phyloP scores from a whole-genome alignment of 495 filamentous ascomycete species.

The Ramalina intermedia region DNA sequence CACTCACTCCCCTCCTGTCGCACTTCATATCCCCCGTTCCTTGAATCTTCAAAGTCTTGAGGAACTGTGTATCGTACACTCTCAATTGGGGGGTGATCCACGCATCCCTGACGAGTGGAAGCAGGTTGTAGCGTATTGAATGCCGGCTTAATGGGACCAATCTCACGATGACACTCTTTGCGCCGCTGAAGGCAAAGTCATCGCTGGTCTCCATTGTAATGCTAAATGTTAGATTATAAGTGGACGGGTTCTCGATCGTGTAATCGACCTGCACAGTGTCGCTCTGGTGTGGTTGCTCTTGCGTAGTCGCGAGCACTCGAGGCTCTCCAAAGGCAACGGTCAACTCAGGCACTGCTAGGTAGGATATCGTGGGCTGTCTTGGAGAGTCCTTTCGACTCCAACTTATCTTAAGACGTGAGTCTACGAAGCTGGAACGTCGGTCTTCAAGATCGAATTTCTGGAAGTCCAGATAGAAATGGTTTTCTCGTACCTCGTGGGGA shows the following conservation, averaged over 20 bases:
- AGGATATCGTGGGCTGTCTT: conserved; percentile 38
- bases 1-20: conserved; percentile 56
- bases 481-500: conserved; percentile 51
- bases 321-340: conserved; percentile 71
- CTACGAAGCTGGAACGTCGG: conserved; percentile 51
- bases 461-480: conserved; percentile 54
- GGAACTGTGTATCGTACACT: conserved; percentile 78
- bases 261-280: conserved; percentile 43
- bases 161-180: conserved; percentile 63
- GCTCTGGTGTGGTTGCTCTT: conserved; percentile 23
- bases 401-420: conserved; percentile 57
- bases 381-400: conserved; percentile 45
- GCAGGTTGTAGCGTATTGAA: conserved; percentile 51
- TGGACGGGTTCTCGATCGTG: conserved; percentile 84
- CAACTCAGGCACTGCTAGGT: conserved; percentile 62
- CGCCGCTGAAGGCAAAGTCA: conserved; percentile 83
- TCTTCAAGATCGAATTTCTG: conserved; percentile 71
- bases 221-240: conserved; percentile 84
- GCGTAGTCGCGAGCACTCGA: conserved; percentile 60
- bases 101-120: conserved; percentile 40
- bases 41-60: conserved; percentile 64
- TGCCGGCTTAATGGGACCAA: conserved; percentile 66
- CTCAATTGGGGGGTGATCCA: conserved; percentile 64
- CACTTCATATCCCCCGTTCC: conserved; percentile 57
- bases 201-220: conserved; percentile 84